A percentile compares a stretch with the other conserved stretches of the same genome.
These are phyloP conservation scores for Phytopythium sindhum DNA, from an alignment of 352 stramenopile species.

Conservation along the genomic window DNA sequence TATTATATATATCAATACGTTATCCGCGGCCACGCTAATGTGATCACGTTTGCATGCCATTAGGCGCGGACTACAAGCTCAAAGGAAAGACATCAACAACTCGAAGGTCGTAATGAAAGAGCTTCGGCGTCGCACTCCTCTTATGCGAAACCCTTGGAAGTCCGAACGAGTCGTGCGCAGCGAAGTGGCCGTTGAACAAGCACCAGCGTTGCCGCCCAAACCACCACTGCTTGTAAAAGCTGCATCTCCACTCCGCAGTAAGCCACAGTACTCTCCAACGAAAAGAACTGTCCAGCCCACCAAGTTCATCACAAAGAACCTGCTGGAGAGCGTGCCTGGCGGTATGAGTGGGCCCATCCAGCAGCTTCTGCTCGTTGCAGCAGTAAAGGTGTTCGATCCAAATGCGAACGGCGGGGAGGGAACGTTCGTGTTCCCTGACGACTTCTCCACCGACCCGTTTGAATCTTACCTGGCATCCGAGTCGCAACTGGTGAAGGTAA, in stretches of 20 bases:
- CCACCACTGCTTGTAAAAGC: neutral
- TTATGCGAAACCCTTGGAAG: slow-evolving; percentile 58
- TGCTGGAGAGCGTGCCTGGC: slow-evolving; percentile 50
- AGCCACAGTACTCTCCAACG: neutral
- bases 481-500: slow-evolving; percentile 44
- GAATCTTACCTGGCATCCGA: slow-evolving; percentile 30
- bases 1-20: neutral
- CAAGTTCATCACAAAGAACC: slow-evolving; percentile 39
- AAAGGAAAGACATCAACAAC: slow-evolving; percentile 40
- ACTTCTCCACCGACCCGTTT: slow-evolving; percentile 33
- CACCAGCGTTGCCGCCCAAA: neutral
- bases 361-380: slow-evolving; percentile 42
- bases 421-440: slow-evolving; percentile 32
- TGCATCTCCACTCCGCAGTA: slow-evolving; percentile 4
- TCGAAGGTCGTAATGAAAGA: slow-evolving; percentile 31
- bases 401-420: slow-evolving; percentile 23
- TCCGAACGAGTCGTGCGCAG: slow-evolving; percentile 30
- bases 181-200: neutral
- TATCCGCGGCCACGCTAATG: neutral
- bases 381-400: slow-evolving; percentile 45
- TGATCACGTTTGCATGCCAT: neutral
- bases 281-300: no score
- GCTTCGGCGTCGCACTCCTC: slow-evolving; percentile 36
- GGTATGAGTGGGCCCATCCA: slow-evolving; percentile 46
- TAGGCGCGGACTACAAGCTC: slow-evolving; percentile 51